Evolutionary conservation across 1,139 yeast genomes (phyloP).

Genomic region (Lodderomyces beijingensis): DNA sequence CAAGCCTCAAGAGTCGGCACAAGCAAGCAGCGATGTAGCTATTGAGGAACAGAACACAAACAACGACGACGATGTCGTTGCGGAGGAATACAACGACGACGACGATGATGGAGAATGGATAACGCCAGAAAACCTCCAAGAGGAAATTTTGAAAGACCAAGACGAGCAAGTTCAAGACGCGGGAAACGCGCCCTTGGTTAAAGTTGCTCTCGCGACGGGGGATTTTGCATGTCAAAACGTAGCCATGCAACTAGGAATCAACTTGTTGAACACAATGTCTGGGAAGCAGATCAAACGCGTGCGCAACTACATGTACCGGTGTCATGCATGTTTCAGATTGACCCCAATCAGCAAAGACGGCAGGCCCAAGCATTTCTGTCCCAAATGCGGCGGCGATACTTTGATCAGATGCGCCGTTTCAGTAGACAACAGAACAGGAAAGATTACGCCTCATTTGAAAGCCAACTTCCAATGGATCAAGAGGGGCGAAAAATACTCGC

Average conservation of each 20-base stretch:
- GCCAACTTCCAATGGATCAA: constrained; percentile 91
- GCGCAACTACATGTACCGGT: constrained; percentile 88
- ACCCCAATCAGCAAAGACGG: constrained; percentile 76
- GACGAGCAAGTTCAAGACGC: constrained; percentile 40
- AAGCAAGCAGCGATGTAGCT: no score
- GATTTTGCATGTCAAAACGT: constrained; percentile 98
- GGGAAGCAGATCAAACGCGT: constrained; percentile 84
- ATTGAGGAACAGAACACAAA: constrained; percentile 7
- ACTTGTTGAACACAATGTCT: constrained; percentile 77
- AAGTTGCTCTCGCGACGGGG: constrained; percentile 86
- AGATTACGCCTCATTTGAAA: constrained; percentile 84
- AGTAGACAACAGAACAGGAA: constrained; percentile 74
- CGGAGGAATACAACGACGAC: constrained; percentile 49
- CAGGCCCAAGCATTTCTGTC: constrained; percentile 81
- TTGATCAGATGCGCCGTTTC: constrained; percentile 87
- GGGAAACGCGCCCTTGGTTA: constrained; percentile 30
- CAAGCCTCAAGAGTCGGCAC: constrained; percentile 1
- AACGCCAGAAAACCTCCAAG: constrained; percentile 77
- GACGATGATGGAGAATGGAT: constrained; percentile 96
- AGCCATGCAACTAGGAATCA: constrained; percentile 83
- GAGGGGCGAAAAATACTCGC: constrained; percentile 75
- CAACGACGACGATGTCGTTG: constrained; percentile 11
- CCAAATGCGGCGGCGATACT: constrained; percentile 94
- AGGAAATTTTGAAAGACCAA: constrained; percentile 62
- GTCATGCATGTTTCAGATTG: constrained; percentile 92